Conservation (phyloP, 345 rosid species). For the Kandelia obovata region DNA sequence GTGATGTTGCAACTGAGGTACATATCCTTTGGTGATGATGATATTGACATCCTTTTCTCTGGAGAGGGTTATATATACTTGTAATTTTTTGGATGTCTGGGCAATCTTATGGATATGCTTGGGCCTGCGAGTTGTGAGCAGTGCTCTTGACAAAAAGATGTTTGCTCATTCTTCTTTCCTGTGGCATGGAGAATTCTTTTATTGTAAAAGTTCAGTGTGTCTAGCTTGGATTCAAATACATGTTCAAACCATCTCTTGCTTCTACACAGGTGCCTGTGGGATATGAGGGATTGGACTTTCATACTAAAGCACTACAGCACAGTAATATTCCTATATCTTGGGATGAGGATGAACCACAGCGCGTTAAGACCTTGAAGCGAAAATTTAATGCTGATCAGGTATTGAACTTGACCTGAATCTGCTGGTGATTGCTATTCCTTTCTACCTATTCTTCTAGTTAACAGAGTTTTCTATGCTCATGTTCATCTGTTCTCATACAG, state of each 20-base stretch:
- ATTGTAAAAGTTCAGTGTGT: too few relatives aligned
- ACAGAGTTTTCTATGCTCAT: background rate
- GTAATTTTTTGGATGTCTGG: too few relatives aligned
- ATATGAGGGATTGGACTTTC: constrained; percentile 72
- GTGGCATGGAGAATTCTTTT: too few relatives aligned
- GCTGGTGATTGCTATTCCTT: background rate
- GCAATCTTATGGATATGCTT: too few relatives aligned
- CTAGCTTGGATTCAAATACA: too few relatives aligned
- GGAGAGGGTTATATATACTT: too few relatives aligned
- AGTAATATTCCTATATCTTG: constrained; percentile 73
- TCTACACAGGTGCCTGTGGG: constrained; percentile 59
- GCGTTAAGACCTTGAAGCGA: constrained; percentile 66
- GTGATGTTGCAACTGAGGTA: constrained; percentile 87
- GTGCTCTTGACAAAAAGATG: too few relatives aligned
- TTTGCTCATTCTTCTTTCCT: too few relatives aligned
- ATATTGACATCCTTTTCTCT: background rate
- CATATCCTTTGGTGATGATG: background rate
- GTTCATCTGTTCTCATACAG: constrained; percentile 31
- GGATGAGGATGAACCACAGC: constrained; percentile 98
- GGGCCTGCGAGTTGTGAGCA: too few relatives aligned
- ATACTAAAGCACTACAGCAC: constrained; percentile 77
- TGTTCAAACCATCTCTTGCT: background rate
- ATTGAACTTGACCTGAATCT: constrained; percentile 4
- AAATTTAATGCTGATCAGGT: constrained; percentile 83
- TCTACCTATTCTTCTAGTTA: too few relatives aligned